These are phyloP conservation scores for Ophiocordyceps robertsii DNA, from an alignment of 2,329 filamentous ascomycete species.

Conservation along the genomic window DNA sequence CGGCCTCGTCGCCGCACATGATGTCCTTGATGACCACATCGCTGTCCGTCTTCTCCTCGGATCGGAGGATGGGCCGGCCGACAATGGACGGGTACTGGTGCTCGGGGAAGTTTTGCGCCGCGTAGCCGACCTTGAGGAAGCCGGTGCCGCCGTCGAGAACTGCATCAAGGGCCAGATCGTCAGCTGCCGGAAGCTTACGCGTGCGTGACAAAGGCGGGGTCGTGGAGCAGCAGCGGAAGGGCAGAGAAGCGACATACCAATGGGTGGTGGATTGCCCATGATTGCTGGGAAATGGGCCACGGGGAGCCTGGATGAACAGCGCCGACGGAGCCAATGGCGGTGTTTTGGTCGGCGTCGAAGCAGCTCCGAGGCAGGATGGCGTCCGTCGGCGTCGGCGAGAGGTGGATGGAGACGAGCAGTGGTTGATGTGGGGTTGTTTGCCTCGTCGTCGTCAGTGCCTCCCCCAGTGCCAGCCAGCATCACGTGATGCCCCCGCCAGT, in stretches of 20 bases:
- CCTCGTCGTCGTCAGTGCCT: too few relatives aligned
- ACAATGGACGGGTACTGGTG: constrained; percentile 98
- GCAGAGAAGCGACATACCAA: constrained; percentile 27
- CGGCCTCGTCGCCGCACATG: constrained; percentile 98
- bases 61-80: constrained; percentile 90
- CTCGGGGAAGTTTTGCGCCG: constrained; percentile 98
- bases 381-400: constrained; percentile 3
- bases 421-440: constrained; percentile 19
- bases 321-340: too few relatives aligned
- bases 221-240: too few relatives aligned
- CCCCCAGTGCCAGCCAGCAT: too few relatives aligned
- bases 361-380: neutral
- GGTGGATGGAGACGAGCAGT: neutral
- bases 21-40: constrained; percentile 81
- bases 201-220: neutral
- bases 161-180: constrained; percentile 22
- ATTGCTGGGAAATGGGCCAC: constrained; percentile 9
- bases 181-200: constrained; percentile 5
- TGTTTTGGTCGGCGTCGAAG: neutral
- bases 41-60: constrained; percentile 63
- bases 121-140: constrained; percentile 99
- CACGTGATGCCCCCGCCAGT: constrained; percentile 30
- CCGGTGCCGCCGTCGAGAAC: constrained; percentile 99
- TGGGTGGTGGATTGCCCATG: constrained; percentile 40
- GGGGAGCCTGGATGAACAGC: neutral